Conservation (phyloP, 345 rosid genomes). For the Populus tremula region DNA sequence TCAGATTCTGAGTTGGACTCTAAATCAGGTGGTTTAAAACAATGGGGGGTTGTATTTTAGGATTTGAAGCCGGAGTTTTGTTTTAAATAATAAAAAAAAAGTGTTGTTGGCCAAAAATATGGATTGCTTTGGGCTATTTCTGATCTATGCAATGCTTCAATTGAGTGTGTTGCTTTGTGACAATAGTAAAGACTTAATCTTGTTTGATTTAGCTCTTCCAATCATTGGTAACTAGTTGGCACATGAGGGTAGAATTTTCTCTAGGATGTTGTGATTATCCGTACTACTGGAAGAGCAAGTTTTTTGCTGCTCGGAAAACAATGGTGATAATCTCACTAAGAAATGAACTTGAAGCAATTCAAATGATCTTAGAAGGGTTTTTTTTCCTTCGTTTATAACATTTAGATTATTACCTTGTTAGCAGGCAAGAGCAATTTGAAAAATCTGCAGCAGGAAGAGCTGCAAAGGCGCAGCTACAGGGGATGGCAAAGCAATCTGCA, state of each 20-base stretch:
- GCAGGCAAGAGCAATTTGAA: slow-evolving; percentile 82
- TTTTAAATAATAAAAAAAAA: not conserved
- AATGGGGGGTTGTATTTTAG: not conserved
- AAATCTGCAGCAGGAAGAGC: slow-evolving; percentile 94
- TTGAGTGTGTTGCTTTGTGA: not conserved
- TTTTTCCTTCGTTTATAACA: not conserved
- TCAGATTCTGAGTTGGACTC: not conserved
- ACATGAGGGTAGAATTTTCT: not conserved
- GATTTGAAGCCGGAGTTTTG: not conserved
- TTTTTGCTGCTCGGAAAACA: not conserved
- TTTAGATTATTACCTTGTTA: slow-evolving; percentile 2
- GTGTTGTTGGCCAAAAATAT: not conserved
- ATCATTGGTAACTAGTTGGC: not conserved
- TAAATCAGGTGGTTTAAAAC: not conserved
- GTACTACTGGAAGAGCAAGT: not conserved
- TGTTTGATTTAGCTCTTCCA: not conserved
- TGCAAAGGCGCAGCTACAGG: slow-evolving; percentile 71
- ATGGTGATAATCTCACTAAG: not conserved
- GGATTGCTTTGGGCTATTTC: not conserved
- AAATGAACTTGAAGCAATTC: not conserved
- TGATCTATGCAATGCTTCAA: not conserved
- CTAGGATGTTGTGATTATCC: not conserved
- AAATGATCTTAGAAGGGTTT: not conserved
- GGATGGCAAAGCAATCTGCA: slow-evolving; percentile 72
- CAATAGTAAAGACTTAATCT: not conserved